Evolutionary conservation across 768 basidiomycete genomes (phyloP).

Genomic region (Suillus alpinus): DNA sequence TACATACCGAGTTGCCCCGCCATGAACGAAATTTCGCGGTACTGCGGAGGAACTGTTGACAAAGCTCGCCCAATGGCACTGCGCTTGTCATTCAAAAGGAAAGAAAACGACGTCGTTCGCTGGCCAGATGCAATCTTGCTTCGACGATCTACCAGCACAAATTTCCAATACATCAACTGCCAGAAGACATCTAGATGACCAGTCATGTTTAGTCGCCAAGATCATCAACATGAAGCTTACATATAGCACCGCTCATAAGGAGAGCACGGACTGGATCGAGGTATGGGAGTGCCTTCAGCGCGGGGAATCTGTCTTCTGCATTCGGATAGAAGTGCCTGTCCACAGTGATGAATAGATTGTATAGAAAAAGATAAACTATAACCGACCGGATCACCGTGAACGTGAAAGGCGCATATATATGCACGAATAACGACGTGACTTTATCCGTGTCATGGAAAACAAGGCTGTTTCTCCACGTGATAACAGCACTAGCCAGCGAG

Average conservation of each 20-base stretch:
- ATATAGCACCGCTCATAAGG: conserved; percentile 78
- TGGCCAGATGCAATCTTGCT: conserved; percentile 90
- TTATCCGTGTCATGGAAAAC: conserved; percentile 98
- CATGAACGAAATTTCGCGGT: conserved; percentile 77
- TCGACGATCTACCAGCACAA: conserved; percentile 84
- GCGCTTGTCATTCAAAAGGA: conserved; percentile 82
- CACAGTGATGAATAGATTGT: neutral
- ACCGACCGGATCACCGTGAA: conserved; percentile 87
- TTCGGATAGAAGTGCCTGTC: conserved; percentile 84
- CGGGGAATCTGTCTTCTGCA: conserved; percentile 82
- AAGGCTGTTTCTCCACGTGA: conserved; percentile 97
- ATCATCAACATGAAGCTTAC: conserved; percentile 43
- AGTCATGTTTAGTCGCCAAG: conserved; percentile 9
- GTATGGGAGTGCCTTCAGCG: conserved; percentile 64
- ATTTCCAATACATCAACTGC: conserved; percentile 96
- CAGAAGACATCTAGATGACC: conserved; percentile 74
- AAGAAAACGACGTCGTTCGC: conserved; percentile 88
- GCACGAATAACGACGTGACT: conserved; percentile 92
- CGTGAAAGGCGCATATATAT: conserved; percentile 88
- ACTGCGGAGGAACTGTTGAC: conserved; percentile 53
- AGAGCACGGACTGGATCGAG: conserved; percentile 71
- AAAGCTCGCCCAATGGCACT: conserved; percentile 77
- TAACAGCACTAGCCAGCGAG: conserved; percentile 87
- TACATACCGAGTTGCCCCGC: conserved; percentile 72
- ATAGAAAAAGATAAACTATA: conserved; percentile 1